Evolutionary conservation across 192 early-diverging fungal species (phyloP).

Genomic region (Funneliformis geosporum): DNA sequence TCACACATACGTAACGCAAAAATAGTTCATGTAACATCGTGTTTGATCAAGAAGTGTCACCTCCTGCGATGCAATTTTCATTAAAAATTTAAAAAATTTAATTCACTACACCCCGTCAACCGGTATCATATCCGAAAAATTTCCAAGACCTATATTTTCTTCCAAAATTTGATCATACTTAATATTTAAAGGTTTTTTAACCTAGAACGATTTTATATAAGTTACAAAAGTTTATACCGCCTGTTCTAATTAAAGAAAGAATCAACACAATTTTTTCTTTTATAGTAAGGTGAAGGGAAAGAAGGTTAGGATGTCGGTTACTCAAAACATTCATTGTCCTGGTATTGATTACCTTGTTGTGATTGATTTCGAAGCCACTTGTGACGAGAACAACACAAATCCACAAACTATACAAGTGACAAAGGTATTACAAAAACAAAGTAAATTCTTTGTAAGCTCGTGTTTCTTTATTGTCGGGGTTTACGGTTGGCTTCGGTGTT

Average conservation of each 20-base stretch:
- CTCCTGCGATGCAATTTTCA: too few species aligned
- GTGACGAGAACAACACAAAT: constrained; percentile 68
- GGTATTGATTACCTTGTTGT: constrained; percentile 58
- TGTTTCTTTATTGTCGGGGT: constrained; percentile 3
- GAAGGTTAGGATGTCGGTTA: constrained; percentile 11
- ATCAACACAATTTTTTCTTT: neutral
- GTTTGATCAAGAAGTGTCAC: too few species aligned
- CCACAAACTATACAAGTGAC: constrained; percentile 56
- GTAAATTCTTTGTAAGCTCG: neutral
- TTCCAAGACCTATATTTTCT: too few species aligned
- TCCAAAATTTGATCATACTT: neutral
- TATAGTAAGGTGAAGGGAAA: constrained; percentile 12
- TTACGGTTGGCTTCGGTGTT: constrained; percentile 27
- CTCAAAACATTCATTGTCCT: constrained; percentile 25
- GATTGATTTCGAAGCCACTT: constrained; percentile 71
- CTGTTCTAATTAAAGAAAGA: neutral
- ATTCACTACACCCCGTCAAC: too few species aligned
- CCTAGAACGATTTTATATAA: neutral
- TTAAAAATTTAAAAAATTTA: too few species aligned
- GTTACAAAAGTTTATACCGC: neutral
- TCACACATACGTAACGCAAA: too few species aligned
- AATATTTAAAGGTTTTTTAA: neutral
- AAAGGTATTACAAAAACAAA: constrained; percentile 39
- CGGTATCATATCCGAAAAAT: too few species aligned
- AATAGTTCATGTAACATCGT: too few species aligned